Percentiles rank a stretch among this genome's conserved stretches.
phyloP scores from a whole-genome alignment of 257 asterid genomes.

The Leptodermis oblonga region DNA sequence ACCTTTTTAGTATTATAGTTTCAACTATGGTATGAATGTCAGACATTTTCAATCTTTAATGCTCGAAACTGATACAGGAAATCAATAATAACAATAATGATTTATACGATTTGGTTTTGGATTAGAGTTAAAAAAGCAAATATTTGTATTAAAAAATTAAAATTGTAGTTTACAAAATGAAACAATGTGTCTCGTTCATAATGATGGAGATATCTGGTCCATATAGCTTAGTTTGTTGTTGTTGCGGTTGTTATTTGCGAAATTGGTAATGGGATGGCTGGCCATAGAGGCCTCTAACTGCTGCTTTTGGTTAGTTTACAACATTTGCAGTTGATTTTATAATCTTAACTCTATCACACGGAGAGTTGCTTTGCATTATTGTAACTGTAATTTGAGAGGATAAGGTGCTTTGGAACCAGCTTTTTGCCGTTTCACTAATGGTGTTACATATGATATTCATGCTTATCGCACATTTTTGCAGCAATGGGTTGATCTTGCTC shows the following conservation, averaged over 20 bases:
- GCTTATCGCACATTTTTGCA: constrained; percentile 32
- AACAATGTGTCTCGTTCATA: no score
- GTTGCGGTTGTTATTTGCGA: no score
- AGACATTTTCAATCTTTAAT: background rate
- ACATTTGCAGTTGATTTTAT: background rate
- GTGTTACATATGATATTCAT: constrained; percentile 20
- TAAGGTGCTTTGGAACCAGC: background rate
- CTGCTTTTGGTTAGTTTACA: background rate
- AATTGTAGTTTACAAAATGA: no score
- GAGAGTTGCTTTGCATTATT: background rate
- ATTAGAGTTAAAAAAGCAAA: no score
- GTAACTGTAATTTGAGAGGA: background rate
- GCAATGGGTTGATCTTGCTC: constrained; percentile 98
- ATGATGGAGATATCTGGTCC: no score
- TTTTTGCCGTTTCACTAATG: background rate
- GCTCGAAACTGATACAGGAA: background rate
- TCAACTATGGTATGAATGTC: background rate
- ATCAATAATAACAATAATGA: background rate
- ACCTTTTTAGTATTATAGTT: background rate
- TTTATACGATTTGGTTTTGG: no score
- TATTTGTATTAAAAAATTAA: no score
- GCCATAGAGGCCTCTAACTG: background rate
- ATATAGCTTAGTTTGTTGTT: no score
- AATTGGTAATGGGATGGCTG: no score
- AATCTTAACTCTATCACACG: background rate